Evolutionary conservation across 257 asterid genomes (phyloP).

Genomic region (Thymus mandschuricus): DNA sequence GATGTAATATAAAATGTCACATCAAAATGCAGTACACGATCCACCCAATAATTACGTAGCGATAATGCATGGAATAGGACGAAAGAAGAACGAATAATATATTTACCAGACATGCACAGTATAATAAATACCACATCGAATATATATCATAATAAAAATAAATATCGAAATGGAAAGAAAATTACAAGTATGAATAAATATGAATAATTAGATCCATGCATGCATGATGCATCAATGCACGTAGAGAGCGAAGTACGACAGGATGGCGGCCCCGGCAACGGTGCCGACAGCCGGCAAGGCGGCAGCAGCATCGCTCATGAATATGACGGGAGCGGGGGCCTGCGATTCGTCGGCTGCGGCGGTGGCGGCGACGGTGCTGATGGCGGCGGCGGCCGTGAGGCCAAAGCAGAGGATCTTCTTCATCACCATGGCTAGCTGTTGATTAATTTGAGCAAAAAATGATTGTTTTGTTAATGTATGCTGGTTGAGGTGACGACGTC

Average conservation of each 20-base stretch:
- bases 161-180: background rate
- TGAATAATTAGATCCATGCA: background rate
- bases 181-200: conserved; percentile 1
- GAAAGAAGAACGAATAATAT: background rate
- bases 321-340: background rate
- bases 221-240: background rate
- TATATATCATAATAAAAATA: background rate
- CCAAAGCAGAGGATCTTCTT: conserved; percentile 5
- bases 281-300: background rate
- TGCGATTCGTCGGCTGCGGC: too few relatives aligned
- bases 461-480: background rate
- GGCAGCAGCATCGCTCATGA: background rate
- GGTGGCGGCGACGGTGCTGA: background rate
- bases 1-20: too few relatives aligned
- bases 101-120: background rate
- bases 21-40: too few relatives aligned
- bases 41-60: background rate
- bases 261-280: background rate
- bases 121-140: background rate
- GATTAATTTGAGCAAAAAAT: background rate
- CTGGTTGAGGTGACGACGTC: background rate
- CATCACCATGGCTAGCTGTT: conserved; percentile 4
- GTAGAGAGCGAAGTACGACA: conserved; percentile 2
- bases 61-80: background rate
- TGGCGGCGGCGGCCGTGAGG: conserved; percentile 1